These are phyloP conservation scores for Testicularia cyperi DNA, from an alignment of 1,284 basidiomycete genomes.

Conservation along the genomic window DNA sequence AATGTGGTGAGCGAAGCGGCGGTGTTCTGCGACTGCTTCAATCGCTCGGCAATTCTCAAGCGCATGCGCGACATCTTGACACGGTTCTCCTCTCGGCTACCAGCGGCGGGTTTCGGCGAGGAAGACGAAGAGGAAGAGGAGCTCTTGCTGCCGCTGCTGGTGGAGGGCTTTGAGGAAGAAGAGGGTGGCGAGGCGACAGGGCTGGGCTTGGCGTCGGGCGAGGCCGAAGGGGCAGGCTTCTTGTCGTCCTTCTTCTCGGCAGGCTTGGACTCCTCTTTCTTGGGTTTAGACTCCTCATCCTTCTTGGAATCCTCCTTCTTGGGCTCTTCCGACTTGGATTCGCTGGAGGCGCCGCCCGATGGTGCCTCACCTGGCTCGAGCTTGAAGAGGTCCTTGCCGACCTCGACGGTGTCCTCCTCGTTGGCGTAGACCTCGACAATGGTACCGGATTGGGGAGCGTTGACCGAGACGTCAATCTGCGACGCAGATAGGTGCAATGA, in stretches of 20 bases:
- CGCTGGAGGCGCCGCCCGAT: conserved; percentile 66
- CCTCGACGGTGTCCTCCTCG: conserved; percentile 91
- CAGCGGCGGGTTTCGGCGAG: conserved; percentile 33
- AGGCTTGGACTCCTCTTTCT: conserved; percentile 40
- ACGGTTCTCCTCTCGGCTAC: conserved; percentile 77
- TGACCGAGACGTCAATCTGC: conserved; percentile 95
- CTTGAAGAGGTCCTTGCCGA: conserved; percentile 91
- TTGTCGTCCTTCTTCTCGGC: conserved; percentile 61
- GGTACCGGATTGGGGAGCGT: conserved; percentile 83
- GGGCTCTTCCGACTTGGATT: conserved; percentile 38
- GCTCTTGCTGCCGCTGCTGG: neutral
- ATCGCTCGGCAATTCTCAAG: conserved; percentile 89
- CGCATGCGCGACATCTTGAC: conserved; percentile 75
- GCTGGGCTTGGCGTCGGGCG: conserved; percentile 14
- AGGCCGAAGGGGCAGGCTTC: conserved; percentile 47
- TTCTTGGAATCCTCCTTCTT: conserved; percentile 61
- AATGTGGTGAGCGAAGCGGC: conserved; percentile 97
- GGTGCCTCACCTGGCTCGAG: conserved; percentile 74
- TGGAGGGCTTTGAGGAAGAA: conserved; percentile 16
- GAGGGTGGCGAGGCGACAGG: conserved; percentile 17
- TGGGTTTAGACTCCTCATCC: conserved; percentile 61
- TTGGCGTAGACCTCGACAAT: conserved; percentile 82
- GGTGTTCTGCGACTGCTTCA: conserved; percentile 97
- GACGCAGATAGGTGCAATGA: neutral
- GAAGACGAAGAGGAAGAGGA: conserved; percentile 12